A percentile compares a stretch with the other conserved stretches of the same genome.
These are phyloP conservation scores for Talaromyces pinophilus DNA, from an alignment of 2,329 filamentous ascomycete species.

Conservation along the genomic window DNA sequence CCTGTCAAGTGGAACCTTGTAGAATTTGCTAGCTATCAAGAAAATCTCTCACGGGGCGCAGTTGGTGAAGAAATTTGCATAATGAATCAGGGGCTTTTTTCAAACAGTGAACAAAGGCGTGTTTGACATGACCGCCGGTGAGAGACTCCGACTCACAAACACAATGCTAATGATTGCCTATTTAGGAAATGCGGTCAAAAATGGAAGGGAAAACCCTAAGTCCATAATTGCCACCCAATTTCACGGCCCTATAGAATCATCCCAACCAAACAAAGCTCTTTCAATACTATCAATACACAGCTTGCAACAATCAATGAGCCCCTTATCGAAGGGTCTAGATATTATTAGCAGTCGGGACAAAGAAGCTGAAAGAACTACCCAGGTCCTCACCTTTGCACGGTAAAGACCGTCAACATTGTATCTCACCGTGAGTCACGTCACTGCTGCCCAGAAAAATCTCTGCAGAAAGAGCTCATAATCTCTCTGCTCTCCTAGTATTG, in stretches of 20 bases:
- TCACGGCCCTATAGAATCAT: background rate
- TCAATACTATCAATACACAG: background rate
- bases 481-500: background rate
- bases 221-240: background rate
- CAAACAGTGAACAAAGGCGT: slow-evolving; percentile 2
- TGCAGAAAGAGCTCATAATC: no score
- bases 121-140: background rate
- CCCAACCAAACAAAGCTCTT: background rate
- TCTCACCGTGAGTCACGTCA: no score
- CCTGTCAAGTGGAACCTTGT: background rate
- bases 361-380: background rate
- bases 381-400: background rate
- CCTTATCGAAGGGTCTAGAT: background rate
- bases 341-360: background rate
- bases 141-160: background rate
- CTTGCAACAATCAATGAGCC: background rate
- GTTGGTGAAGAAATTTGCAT: background rate
- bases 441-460: background rate
- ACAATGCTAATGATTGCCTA: background rate
- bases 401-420: background rate
- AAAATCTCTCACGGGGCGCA: background rate
- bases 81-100: background rate
- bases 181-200: background rate
- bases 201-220: background rate
- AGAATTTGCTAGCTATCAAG: background rate